Evolutionary conservation across 2,329 filamentous ascomycete species (phyloP), one percentile per base, ranked within the genome.

Genomic region (Exophiala phaeomuriformis): DNA sequence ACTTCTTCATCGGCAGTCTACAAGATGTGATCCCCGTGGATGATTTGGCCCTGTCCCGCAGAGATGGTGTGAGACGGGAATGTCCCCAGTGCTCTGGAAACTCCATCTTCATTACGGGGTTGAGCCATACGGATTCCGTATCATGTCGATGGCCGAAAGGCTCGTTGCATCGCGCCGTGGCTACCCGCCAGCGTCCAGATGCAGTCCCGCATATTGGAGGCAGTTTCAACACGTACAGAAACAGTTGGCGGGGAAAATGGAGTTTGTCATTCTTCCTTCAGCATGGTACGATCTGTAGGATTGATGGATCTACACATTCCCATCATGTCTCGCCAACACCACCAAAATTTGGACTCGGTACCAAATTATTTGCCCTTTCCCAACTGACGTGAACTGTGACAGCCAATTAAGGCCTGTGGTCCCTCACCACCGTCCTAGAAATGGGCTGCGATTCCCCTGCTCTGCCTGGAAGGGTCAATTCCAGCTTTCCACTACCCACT

Each of bases 361-460:
- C 35, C 56, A 49, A 56, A 56, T 52, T 36, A 48, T 28, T 46
- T 47, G 6, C n/a, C 45, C 44, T 29, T 27, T 35, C 28, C 27
- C 19, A 28, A 19, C 7, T 4, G 32, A 47, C 5, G 12, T 27
- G 6, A 45, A 45, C 42, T 7, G 7, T 7, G 42, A 45, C 40
- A 27, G 28, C 42, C 42, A 59, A 56, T 56, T 10, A 52, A 9
- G 46, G 35, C 47, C 39, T 52, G 51, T 52, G 51, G 51, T 49
- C 56, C 53, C 46, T 48, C 56, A 59, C 53, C 56, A 51, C 46
- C 45, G 29, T 41, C 4, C 32, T 52, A 52, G 51, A 52, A 56
- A 52, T 47, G 36, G 30, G 29, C 41, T 44, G 45, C 46, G 28
- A 31, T 53, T 44, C 36, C 46, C 42, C 30, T 39, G 43, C 49